Evolutionary conservation across 1,284 basidiomycete species (phyloP), one percentile per base, ranked within the genome.

Genomic region (Trametes versicolor): DNA sequence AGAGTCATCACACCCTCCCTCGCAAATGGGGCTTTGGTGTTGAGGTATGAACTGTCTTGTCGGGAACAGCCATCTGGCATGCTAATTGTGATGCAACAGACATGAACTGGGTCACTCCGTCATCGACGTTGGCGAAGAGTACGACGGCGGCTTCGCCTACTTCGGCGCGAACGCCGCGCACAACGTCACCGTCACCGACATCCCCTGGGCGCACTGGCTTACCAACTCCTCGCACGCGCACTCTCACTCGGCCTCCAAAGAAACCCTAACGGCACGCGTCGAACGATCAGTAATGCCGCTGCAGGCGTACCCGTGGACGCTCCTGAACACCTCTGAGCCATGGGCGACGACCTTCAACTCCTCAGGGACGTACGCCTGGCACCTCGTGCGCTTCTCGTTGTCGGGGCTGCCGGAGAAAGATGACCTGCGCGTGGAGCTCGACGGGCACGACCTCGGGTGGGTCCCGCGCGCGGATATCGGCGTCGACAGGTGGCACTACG

Each of bases 91-190:
- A 32, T 29, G 27, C 27, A 1, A 13, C 52, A 79, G 79, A 9
- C 94, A 95, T 72, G 94, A 95, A 76, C 86, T 96, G 1, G 93
- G 94, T 0, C 91, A 93, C 75, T 92, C 90, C n/a, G 86, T 93
- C 60, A 91, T 93, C 67, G 80, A 85, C 2, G 90, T 93, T 7
- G 94, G 94, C 8, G 94, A 95, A 77, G 94, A 95, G 78, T 95
- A 96, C 72, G 94, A 96, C 69, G 93, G 93, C 2, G 92, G 92
- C 0, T 88, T 79, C 66, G 89, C 81, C 2, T 95, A 95, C 75
- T 92, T 85, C 68, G 94, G 94, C 3, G 84, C 84, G 49, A 94
- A 95, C 74, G 84, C 92, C 4, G 84, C 82, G 29, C 79, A 83
- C 47, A 74, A 86, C 66, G 65, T 78, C 27, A 73, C 77, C 15